Evolutionary conservation across 108 stramenopile species (phyloP).

Genomic region (Skeletonema marinoi): DNA sequence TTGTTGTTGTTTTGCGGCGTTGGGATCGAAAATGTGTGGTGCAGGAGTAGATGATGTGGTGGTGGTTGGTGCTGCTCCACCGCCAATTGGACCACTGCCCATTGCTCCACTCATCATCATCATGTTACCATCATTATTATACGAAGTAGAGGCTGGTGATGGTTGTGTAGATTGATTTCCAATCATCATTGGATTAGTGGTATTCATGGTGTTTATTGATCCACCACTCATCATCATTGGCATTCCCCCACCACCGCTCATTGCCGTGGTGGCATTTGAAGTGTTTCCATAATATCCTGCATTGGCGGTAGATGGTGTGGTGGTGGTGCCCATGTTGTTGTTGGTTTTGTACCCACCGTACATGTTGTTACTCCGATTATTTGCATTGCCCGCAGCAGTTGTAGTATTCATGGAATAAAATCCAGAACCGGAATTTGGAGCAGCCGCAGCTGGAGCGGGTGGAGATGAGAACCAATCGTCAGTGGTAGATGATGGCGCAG

Average conservation of each 20-base stretch:
- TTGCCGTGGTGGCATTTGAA: not conserved
- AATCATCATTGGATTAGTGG: not conserved
- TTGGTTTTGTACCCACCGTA: slow-evolving; percentile 2
- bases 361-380: not conserved
- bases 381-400: not conserved
- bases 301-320: not conserved
- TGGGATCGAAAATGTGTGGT: slow-evolving; percentile 43
- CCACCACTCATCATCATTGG: not conserved
- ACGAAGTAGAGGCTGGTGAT: not conserved
- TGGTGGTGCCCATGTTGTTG: not conserved
- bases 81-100: slow-evolving; percentile 36
- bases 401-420: slow-evolving; percentile 20
- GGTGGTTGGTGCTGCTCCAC: slow-evolving; percentile 5
- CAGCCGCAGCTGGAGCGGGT: not conserved
- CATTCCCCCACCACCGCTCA: not conserved
- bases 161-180: not conserved
- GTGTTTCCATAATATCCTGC: slow-evolving; percentile 14
- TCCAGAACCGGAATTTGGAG: slow-evolving; percentile 13
- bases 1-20: slow-evolving; percentile 8
- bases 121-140: not conserved
- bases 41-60: not conserved
- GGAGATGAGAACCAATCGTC: slow-evolving; percentile 22
- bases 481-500: slow-evolving; percentile 7
- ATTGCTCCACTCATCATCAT: slow-evolving; percentile 12
- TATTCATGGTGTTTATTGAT: not conserved